Conservation (phyloP, 257 asterid genomes). For the Oldenlandia corymbosa region DNA sequence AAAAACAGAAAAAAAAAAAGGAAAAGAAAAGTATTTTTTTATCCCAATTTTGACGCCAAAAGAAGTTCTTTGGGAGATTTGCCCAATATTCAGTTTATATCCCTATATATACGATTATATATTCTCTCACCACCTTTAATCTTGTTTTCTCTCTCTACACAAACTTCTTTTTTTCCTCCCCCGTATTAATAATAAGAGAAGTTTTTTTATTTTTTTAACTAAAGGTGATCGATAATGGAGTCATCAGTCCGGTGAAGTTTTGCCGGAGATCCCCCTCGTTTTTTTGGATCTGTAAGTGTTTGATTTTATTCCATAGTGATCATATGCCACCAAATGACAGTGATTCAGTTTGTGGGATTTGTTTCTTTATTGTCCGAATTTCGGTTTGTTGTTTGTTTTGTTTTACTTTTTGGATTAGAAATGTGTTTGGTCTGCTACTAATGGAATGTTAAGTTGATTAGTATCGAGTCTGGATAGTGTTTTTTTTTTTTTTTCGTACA, state of each 20-base stretch:
- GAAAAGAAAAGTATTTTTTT: too few relatives aligned
- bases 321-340: background rate
- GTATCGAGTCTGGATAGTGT: background rate
- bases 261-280: slow-evolving; percentile 18
- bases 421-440: background rate
- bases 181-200: background rate
- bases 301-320: background rate
- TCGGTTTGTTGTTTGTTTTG: background rate
- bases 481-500: background rate
- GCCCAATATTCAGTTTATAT: background rate
- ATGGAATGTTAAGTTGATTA: slow-evolving; percentile 2
- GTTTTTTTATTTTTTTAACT: too few relatives aligned
- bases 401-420: background rate
- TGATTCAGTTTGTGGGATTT: background rate
- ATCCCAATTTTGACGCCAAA: background rate
- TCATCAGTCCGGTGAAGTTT: slow-evolving; percentile 30
- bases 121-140: background rate
- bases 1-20: too few relatives aligned
- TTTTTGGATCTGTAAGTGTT: slow-evolving; percentile 29
- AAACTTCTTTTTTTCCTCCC: background rate
- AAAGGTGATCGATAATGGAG: slow-evolving; percentile 16
- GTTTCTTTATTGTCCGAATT: background rate
- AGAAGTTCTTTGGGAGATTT: background rate
- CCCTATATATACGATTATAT: background rate
- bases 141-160: background rate